Percentiles rank a stretch among this genome's conserved stretches.
These are phyloP conservation scores for Gossypium laxum DNA, from an alignment of 441 rosid genomes.

Conservation along the genomic window DNA sequence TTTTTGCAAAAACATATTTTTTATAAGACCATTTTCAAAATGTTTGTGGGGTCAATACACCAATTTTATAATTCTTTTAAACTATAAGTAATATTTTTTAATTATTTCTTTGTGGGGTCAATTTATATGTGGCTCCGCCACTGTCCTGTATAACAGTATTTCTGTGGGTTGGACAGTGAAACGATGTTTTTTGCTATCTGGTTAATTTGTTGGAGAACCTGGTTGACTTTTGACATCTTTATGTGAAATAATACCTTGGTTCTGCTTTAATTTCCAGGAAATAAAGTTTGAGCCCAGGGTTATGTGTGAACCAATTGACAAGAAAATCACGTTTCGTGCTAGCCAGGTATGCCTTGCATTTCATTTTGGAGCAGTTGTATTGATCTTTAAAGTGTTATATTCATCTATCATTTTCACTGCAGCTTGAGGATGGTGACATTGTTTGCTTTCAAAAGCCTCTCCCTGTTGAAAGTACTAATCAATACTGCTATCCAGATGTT, in stretches of 20 bases:
- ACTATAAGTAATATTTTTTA: background rate
- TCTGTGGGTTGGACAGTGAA: background rate
- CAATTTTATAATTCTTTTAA: background rate
- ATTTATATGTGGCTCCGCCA: background rate
- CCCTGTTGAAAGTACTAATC: slow-evolving; percentile 22
- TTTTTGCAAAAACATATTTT: background rate
- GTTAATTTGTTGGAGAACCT: background rate
- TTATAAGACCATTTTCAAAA: background rate
- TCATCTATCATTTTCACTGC: background rate
- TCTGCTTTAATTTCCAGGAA: slow-evolving; percentile 28
- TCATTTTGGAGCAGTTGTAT: background rate
- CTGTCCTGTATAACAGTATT: background rate
- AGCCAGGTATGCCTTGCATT: slow-evolving; percentile 30
- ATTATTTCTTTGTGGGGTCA: background rate
- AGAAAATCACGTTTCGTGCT: slow-evolving; percentile 29
- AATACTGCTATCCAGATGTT: slow-evolving; percentile 37
- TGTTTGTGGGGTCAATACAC: background rate
- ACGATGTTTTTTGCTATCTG: background rate
- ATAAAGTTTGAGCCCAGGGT: slow-evolving; percentile 43
- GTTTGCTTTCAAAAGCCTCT: slow-evolving; percentile 35
- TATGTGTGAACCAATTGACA: slow-evolving; percentile 44
- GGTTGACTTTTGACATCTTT: background rate
- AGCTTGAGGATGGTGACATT: slow-evolving; percentile 49
- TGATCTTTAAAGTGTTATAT: background rate
- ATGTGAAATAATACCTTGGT: background rate